Evolutionary conservation across 495 filamentous ascomycete genomes (phyloP).

Genomic region (Trypethelium eluteriae): DNA sequence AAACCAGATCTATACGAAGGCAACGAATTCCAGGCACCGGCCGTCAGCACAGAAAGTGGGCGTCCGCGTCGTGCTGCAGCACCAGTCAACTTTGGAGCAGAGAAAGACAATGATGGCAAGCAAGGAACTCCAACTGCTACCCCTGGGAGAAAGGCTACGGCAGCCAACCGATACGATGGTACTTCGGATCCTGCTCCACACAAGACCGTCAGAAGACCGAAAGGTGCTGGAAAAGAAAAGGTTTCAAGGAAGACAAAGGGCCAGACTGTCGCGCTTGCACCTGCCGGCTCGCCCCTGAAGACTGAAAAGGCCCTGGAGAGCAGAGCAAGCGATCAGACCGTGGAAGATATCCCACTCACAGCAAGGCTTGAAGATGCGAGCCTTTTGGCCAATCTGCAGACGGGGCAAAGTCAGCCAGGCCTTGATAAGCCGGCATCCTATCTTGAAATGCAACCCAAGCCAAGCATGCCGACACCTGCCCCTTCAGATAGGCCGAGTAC

Average conservation of each 20-base stretch:
- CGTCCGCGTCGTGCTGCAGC: constrained; percentile 63
- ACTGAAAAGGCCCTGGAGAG: constrained; percentile 16
- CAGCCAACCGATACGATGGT: constrained; percentile 17
- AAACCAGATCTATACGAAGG: constrained; percentile 41
- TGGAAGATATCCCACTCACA: constrained; percentile 14
- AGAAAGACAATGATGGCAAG: constrained; percentile 36
- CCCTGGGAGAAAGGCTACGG: constrained; percentile 26
- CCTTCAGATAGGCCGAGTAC: constrained; percentile 8
- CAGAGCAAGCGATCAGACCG: background rate
- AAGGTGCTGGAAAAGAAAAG: constrained; percentile 27
- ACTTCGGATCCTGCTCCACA: constrained; percentile 22
- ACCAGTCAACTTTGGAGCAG: constrained; percentile 54
- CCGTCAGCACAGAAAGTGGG: constrained; percentile 53
- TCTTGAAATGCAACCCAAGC: constrained; percentile 9
- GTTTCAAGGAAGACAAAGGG: constrained; percentile 28
- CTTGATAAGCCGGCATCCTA: constrained; percentile 1
- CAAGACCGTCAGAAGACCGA: constrained; percentile 29
- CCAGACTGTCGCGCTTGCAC: constrained; percentile 31
- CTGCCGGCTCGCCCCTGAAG: constrained; percentile 29
- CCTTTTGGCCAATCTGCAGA: constrained; percentile 22
- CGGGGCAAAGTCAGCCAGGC: constrained; percentile 12
- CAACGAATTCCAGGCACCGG: constrained; percentile 22
- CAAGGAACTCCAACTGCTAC: constrained; percentile 37
- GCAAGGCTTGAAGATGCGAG: constrained; percentile 23
- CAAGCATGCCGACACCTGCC: background rate